phyloP scores from a whole-genome alignment of 768 basidiomycete species.

The Trichaptum fuscoviolaceum region DNA sequence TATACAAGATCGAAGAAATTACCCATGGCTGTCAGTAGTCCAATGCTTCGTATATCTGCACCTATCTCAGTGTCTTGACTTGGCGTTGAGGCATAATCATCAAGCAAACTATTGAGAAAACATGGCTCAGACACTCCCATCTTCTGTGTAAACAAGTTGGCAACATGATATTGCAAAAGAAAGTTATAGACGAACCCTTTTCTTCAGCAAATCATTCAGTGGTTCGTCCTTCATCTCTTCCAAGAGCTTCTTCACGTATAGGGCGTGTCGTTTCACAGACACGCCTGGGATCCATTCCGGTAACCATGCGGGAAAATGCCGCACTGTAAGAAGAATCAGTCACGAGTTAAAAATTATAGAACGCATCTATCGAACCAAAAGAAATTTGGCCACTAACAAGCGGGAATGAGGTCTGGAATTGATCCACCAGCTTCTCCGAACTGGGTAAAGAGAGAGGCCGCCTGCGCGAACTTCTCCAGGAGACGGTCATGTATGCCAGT shows the following conservation, averaged over 20 bases:
- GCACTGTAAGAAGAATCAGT: no score
- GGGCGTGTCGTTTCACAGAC: constrained; percentile 42
- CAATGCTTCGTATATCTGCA: background rate
- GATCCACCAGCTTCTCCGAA: background rate
- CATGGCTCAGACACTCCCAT: background rate
- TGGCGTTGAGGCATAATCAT: background rate
- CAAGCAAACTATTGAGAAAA: background rate
- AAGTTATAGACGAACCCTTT: background rate
- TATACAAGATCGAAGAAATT: background rate
- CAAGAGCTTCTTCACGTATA: constrained; percentile 29
- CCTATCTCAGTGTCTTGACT: background rate
- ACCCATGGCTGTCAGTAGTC: background rate
- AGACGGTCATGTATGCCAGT: background rate
- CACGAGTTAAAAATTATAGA: background rate
- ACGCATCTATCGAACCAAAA: background rate
- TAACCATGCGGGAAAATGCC: constrained; percentile 28
- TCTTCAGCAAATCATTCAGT: constrained; percentile 19
- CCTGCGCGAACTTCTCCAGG: background rate
- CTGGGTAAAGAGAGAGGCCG: background rate
- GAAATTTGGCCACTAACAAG: background rate
- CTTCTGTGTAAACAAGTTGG: background rate
- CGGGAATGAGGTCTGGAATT: background rate
- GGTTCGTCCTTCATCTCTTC: constrained; percentile 26
- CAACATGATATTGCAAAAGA: background rate
- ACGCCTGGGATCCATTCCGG: constrained; percentile 47